phyloP scores from a whole-genome alignment of 2,329 filamentous ascomycete genomes.

The Bipolaris victoriae region DNA sequence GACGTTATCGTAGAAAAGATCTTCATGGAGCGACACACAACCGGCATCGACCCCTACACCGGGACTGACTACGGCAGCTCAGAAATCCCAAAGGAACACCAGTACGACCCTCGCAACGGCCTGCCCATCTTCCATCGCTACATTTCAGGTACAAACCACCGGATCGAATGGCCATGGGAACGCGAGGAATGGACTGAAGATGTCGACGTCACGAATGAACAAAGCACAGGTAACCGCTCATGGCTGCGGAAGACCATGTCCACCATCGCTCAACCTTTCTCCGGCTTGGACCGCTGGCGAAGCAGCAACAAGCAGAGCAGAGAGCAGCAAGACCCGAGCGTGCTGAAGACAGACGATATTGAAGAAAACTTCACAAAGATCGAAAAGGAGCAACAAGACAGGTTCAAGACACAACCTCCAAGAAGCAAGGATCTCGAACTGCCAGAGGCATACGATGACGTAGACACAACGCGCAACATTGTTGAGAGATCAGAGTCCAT shows the following conservation, averaged over 20 bases:
- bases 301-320: slow-evolving; percentile 11
- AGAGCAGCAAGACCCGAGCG: slow-evolving; percentile 5
- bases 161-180: slow-evolving; percentile 45
- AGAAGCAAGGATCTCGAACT: slow-evolving; percentile 19
- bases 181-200: slow-evolving; percentile 18
- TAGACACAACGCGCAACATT: slow-evolving; percentile 77
- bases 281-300: slow-evolving; percentile 25
- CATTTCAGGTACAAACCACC: slow-evolving; percentile 42
- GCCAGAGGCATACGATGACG: slow-evolving; percentile 50
- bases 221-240: slow-evolving; percentile 17
- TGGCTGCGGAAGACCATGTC: slow-evolving; percentile 21
- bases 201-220: slow-evolving; percentile 9
- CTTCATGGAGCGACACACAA: slow-evolving; percentile 40
- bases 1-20: slow-evolving; percentile 59
- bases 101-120: slow-evolving; percentile 38
- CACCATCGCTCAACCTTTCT: slow-evolving; percentile 29
- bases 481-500: slow-evolving; percentile 65
- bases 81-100: slow-evolving; percentile 37
- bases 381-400: slow-evolving; percentile 17
- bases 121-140: slow-evolving; percentile 44
- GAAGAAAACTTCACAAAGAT: slow-evolving; percentile 15
- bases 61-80: slow-evolving; percentile 33
- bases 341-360: slow-evolving; percentile 6
- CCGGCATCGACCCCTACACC: slow-evolving; percentile 41
- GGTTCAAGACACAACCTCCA: slow-evolving; percentile 15